These are phyloP conservation scores for Exophiala sideris DNA, from an alignment of 2,329 filamentous ascomycete species.

Conservation along the genomic window DNA sequence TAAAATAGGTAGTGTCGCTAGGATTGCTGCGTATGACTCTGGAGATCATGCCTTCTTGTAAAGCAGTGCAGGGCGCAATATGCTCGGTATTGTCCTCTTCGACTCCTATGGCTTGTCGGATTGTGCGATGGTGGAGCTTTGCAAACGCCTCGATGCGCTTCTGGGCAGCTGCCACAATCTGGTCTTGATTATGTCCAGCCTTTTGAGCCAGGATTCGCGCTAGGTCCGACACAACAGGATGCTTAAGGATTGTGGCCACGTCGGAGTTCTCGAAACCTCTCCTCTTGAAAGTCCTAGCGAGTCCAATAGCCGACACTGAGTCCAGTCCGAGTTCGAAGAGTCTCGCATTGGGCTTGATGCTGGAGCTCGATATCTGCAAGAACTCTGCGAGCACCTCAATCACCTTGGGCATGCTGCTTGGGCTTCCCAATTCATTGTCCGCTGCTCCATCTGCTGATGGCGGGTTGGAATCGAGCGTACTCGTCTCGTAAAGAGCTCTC, in stretches of 20 bases:
- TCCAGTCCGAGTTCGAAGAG: conserved; percentile 86
- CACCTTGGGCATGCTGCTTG: conserved; percentile 53
- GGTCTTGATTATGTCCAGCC: not conserved
- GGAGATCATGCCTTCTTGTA: conserved; percentile 84
- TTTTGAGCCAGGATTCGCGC: conserved; percentile 17
- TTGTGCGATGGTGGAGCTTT: conserved; percentile 56
- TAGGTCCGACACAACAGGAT: conserved; percentile 52
- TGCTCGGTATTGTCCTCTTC: conserved; percentile 60
- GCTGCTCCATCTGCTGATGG: conserved; percentile 48
- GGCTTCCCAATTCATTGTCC: conserved; percentile 33
- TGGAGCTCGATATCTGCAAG: conserved; percentile 42
- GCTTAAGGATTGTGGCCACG: conserved; percentile 65
- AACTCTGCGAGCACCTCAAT: conserved; percentile 43
- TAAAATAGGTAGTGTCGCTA: conserved; percentile 67
- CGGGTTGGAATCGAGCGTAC: conserved; percentile 54
- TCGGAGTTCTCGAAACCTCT: conserved; percentile 60
- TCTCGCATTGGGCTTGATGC: conserved; percentile 57
- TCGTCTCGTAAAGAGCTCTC: conserved; percentile 58
- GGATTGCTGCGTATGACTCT: conserved; percentile 57
- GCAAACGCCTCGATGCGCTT: conserved; percentile 63
- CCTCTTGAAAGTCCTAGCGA: conserved; percentile 63
- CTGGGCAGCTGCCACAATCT: conserved; percentile 45
- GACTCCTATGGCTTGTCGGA: conserved; percentile 54
- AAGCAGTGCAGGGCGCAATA: conserved; percentile 75
- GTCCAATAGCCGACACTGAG: conserved; percentile 75